Evolutionary conservation across 768 basidiomycete species (phyloP), one percentile per base, ranked within the genome.

Genomic region (Termitomyces sp.): DNA sequence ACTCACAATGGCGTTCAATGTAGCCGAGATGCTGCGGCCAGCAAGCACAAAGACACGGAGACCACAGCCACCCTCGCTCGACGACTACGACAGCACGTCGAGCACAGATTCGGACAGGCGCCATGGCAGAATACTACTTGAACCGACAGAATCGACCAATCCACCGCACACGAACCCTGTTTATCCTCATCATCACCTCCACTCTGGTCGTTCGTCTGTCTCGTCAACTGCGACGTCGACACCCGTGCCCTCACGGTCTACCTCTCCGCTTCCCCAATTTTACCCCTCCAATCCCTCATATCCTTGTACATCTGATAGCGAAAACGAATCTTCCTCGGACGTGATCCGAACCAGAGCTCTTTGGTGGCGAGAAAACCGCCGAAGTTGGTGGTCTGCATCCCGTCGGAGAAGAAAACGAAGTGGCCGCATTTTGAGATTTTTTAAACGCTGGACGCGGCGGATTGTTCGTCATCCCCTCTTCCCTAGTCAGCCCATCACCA

Each of bases 401-500:
- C 77, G 75, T 43, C 76, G 85, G 50, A 75, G 86, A 43, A 78
- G 85, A 60, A 79, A 76, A 61, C 72, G 82, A 64, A 74, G 78
- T 40, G 72, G 77, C 52, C 72, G 74, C 54, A 64, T 78, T 36
- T 65, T 80, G 53, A 78, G 86, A 61, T 69, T 76, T 16, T 56
- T 84, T 56, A 85, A 82, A 68, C 78, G 83, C 63, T 78, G 78
- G 66, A 67, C 82, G 43, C 75, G 84, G 56, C 74, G 76, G 53
- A 63, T 90, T 24, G 70, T 90, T 30, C 79, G 87, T 58, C 87
- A 87, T 70, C 90, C 87, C 16, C 79, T 88, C 70, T 86, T 90
- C 68, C 90, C 90, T 53, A 83, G 81, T 61, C 89, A 89, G 60
- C 91, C 91, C 11, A 76, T 88, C 62, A 88, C 90, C 57, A 90